Conservation (phyloP, 2,329 filamentous ascomycete species). For the Verticillium tricorpus region DNA sequence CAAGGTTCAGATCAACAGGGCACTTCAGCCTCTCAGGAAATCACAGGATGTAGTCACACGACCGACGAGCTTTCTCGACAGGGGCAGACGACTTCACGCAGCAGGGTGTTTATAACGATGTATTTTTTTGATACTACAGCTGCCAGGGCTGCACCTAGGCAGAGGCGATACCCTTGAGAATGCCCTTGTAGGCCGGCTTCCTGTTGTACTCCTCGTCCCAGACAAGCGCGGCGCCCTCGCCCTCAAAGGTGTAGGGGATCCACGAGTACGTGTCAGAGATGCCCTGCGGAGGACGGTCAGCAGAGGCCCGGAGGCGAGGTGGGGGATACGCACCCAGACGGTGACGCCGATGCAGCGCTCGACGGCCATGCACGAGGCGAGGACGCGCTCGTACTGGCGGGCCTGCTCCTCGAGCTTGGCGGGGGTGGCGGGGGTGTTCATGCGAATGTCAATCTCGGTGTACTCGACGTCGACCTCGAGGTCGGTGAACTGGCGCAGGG, state of each 20-base stretch:
- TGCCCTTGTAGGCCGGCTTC: constrained; percentile 37
- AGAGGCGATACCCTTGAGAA: constrained; percentile 23
- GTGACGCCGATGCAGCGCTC: constrained; percentile 25
- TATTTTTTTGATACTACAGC: not conserved
- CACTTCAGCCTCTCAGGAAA: too few species aligned
- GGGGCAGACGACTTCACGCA: too few species aligned
- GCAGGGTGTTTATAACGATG: not conserved
- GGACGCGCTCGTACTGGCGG: constrained; percentile 20
- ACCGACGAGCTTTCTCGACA: too few species aligned
- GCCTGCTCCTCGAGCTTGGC: constrained; percentile 23
- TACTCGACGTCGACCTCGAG: constrained; percentile 45
- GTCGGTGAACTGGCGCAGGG: constrained; percentile 34
- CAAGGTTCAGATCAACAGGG: too few species aligned
- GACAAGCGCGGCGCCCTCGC: constrained; percentile 34
- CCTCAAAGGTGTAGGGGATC: constrained; percentile 35
- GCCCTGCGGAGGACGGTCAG: not conserved
- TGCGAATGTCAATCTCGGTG: constrained; percentile 51
- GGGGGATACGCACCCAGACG: constrained; percentile 19
- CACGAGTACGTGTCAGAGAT: constrained; percentile 18
- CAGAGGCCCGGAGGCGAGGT: not conserved
- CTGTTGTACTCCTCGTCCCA: constrained; percentile 36
- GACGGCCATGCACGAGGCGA: not conserved
- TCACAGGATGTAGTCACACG: too few species aligned
- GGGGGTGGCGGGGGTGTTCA: constrained; percentile 22
- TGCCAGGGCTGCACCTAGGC: not conserved